Base-by-base conservation (phyloP, 352 stramenopile species). In the Phytophthora tentaculata region DNA sequence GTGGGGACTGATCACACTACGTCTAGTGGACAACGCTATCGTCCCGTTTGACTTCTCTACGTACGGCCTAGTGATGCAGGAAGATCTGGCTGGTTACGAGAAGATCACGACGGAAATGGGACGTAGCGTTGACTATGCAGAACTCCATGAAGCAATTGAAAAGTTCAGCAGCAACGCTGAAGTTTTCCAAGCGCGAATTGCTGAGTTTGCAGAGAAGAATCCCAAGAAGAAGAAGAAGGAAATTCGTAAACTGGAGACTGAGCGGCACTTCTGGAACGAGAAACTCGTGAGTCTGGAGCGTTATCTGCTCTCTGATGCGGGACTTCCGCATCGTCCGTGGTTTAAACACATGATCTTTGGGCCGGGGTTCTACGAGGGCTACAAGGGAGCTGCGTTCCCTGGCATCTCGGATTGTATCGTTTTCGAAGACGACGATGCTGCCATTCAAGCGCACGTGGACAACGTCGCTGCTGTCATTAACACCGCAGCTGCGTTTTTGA, bases 41-140 rank as follows among this genome's bases (percentile, higher is more conserved):
- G 64, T 95, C 1, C 86, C 86, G 10, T 91, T 95, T 43, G 83
- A 93, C 45, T 89, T 81, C 28, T 79, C 80, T n/a, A 81, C 79
- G n/a, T 89, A 95, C 56, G 84, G 59, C 6, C 56, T 71, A 6
- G 85, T 90, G 14, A 88, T 94, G 76, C 41, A 75, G 19, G 75
- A 80, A 50, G 81, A 83, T 45, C 47, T 92, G 17, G 50, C 54
- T 44, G 29, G 41, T 8, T 67, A 78, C 22, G 71, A 78, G 44
- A 57, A 72, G 29, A 67, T 79, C 19, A 68, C 75, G 1, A 54
- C 26, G 2, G 61, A 53, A 29, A 64, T 72, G 35, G 61, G 56
- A 2, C 52, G 56, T 20, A 43, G 37, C 22, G 64, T 91, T 6
- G 67, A 84, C 37, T 84, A 76, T 16, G 56, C 63, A 0, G 26